A percentile compares a stretch with the other conserved stretches of the same genome.
phyloP scores from a whole-genome alignment of 177 flowering plant genomes.

The Vitis hybrid region DNA sequence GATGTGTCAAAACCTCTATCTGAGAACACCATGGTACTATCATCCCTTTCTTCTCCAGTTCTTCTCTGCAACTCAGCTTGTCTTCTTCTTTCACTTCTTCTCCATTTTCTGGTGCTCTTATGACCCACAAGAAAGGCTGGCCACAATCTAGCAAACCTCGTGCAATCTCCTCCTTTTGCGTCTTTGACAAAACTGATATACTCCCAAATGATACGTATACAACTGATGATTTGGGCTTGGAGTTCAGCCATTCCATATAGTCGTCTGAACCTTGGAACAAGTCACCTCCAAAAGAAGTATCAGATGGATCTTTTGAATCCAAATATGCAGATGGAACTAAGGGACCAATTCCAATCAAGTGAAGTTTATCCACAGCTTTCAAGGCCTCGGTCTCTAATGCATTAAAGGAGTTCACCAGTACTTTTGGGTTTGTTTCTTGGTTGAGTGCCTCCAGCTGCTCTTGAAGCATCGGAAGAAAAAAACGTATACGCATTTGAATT shows the following conservation, averaged over 20 bases:
- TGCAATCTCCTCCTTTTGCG: conserved; percentile 41
- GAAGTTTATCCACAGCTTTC: conserved; percentile 10
- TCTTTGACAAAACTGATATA: conserved; percentile 14
- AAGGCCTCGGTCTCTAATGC: conserved; percentile 34
- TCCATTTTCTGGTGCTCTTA: conserved; percentile 11
- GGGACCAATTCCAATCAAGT: conserved; percentile 38
- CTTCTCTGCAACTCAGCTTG: conserved; percentile 14
- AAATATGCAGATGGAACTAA: conserved; percentile 34
- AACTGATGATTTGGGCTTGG: conserved; percentile 32
- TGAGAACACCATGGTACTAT: conserved; percentile 60
- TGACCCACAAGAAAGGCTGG: conserved; percentile 56
- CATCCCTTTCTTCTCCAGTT: conserved; percentile 29
- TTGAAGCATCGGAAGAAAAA: neutral
- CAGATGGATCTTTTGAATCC: conserved; percentile 24
- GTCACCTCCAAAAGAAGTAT: conserved; percentile 28
- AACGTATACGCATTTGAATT: conserved; percentile 4
- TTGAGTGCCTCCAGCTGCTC: conserved; percentile 18
- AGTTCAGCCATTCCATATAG: conserved; percentile 37
- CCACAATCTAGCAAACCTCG: conserved; percentile 22
- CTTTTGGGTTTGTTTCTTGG: conserved; percentile 16
- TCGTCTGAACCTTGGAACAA: conserved; percentile 21
- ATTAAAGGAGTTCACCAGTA: conserved; percentile 44
- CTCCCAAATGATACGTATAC: conserved; percentile 60
- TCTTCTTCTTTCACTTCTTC: conserved; percentile 16
- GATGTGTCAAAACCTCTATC: conserved; percentile 42